A percentile compares a stretch with the other conserved stretches of the same genome.
Evolutionary conservation across 2,329 filamentous ascomycete species (phyloP).

Genomic region (Fusarium setosum): DNA sequence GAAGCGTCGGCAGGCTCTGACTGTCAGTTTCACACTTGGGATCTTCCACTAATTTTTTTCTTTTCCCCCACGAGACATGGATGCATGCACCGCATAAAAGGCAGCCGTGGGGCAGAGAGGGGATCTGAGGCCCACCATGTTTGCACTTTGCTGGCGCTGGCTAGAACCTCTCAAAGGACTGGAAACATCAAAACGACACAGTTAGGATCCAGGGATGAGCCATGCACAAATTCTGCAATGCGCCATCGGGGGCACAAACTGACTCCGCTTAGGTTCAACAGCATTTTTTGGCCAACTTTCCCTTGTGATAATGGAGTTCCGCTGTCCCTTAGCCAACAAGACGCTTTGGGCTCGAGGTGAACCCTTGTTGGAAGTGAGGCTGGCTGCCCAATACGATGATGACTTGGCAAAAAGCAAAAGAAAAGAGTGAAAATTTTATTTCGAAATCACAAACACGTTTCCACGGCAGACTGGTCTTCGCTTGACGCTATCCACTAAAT

Average conservation of each 20-base stretch:
- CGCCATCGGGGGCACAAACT: constrained; percentile 8
- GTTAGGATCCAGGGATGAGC: constrained; percentile 31
- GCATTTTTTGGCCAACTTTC: constrained; percentile 13
- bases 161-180: not conserved
- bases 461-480: constrained; percentile 8
- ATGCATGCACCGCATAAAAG: constrained; percentile 23
- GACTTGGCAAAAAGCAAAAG: constrained; percentile 3
- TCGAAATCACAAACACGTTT: constrained; percentile 24
- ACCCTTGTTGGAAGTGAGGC: constrained; percentile 1
- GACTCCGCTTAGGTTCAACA: constrained; percentile 23
- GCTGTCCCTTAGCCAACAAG: not conserved
- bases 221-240: constrained; percentile 29
- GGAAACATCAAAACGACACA: constrained; percentile 10
- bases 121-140: constrained; percentile 21
- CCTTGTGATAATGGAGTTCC: constrained; percentile 1
- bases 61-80: constrained; percentile 20
- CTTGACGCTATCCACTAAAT: constrained; percentile 23
- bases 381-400: constrained; percentile 20
- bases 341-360: not conserved
- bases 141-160: constrained; percentile 1
- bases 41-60: constrained; percentile 21
- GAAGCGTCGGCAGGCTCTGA: not conserved
- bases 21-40: not conserved
- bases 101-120: constrained; percentile 11
- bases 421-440: constrained; percentile 2